Base-by-base conservation (phyloP, 1,284 basidiomycete genomes). In the Exobasidium rhododendri region DNA sequence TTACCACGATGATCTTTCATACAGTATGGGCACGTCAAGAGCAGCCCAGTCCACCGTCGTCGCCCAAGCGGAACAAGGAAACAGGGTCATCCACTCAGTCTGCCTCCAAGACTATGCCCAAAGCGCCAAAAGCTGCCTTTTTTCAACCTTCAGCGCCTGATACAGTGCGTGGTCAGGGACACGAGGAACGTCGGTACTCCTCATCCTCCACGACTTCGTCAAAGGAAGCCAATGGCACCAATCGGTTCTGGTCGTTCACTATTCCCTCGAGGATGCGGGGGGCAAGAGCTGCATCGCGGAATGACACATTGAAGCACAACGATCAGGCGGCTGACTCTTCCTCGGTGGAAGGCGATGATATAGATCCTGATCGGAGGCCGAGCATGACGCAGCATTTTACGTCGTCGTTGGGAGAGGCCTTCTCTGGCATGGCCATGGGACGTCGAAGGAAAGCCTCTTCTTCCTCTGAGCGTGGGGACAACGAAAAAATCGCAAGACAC, bases 201-300 rank as follows among this genome's bases (percentile, higher is more conserved):
- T 63, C 28, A 13, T 26, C 20, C 20, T 40, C 22, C 22, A 20
- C 31, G 1, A 31, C 58, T 24, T 29, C 32, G 28, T 26, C 4
- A 14, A 6, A 50, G 22, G 54, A 44, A 1, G 24, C 28, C 10
- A 22, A 4, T 22, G 74, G 72, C 4, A 51, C 62, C 6, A 55
- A 43, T 17, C 62, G 65, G 29, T 66, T 66, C 49, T 73, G 72
- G 73, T 68, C 71, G 2, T 74, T 76, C 50, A 71, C 74, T 0
- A 59, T 74, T 28, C 74, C 74, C 0, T 62, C 69, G 17, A 40
- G 35, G 17, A 40, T 40, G 35, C 35, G 35, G 7, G 10, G 17
- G 7, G 35, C 35, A 40, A 40, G 24, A 17, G 13, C 2, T 50
- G 20, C 24, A 45, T 17, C n/a, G 3, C 44, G n/a, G 46, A 73